A percentile compares a stretch with the other conserved stretches of the same genome.
phyloP scores from a whole-genome alignment of 352 stramenopile species.

The Pythium scleroteichum region DNA sequence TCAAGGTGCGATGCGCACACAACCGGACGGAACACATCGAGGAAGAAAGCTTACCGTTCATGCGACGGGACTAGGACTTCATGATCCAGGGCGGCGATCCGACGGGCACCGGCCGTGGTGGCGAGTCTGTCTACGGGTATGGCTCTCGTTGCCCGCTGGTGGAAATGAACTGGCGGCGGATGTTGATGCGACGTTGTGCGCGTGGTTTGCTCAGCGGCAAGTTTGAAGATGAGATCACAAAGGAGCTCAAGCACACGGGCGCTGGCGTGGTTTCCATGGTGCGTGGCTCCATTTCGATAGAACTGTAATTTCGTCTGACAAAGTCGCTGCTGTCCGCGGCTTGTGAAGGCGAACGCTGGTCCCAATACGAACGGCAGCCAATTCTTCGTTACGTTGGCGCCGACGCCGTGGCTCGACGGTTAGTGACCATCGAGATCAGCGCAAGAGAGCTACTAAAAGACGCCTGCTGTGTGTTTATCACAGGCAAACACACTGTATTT shows the following conservation, averaged over 20 bases:
- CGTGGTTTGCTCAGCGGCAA: slow-evolving; percentile 66
- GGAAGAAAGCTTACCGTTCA: neutral
- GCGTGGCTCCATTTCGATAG: neutral
- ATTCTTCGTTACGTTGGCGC: slow-evolving; percentile 94
- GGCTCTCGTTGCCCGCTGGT: neutral
- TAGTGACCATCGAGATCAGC: slow-evolving; percentile 2
- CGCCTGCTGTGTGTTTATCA: slow-evolving; percentile 2
- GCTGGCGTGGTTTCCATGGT: slow-evolving; percentile 91
- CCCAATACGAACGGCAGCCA: slow-evolving; percentile 93
- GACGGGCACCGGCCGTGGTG: slow-evolving; percentile 91
- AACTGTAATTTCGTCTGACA: too few relatives aligned
- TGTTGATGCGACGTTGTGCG: neutral
- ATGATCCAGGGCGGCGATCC: slow-evolving; percentile 97
- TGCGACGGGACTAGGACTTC: slow-evolving; percentile 80
- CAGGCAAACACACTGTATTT: slow-evolving; percentile 94
- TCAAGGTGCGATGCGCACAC: slow-evolving; percentile 52
- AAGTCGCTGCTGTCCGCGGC: neutral
- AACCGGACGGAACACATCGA: neutral
- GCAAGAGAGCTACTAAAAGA: too few relatives aligned
- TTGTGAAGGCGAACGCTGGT: slow-evolving; percentile 81
- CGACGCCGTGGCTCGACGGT: slow-evolving; percentile 94
- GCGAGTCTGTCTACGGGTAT: slow-evolving; percentile 92
- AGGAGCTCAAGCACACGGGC: slow-evolving; percentile 93
- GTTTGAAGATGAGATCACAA: slow-evolving; percentile 94
- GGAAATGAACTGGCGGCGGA: too few relatives aligned